Conservation (phyloP, 768 basidiomycete genomes). For the Pleurotus cornucopiae region DNA sequence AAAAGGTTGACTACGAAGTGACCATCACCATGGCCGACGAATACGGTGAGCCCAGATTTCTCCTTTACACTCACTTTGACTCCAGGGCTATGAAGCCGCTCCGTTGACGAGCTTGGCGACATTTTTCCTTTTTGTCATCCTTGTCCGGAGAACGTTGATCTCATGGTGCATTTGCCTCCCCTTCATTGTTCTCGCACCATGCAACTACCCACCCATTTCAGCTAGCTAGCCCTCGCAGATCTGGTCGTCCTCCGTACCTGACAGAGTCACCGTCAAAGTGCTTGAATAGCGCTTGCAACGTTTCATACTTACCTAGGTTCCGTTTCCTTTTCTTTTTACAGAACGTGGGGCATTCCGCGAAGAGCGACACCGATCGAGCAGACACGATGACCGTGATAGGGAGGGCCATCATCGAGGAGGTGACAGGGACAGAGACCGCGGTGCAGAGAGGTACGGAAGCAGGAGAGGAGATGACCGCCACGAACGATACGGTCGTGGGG, state of each 20-base stretch:
- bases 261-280: constrained; percentile 34
- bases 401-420: constrained; percentile 41
- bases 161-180: constrained; percentile 52
- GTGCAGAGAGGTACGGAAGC: constrained; percentile 26
- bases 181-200: constrained; percentile 48
- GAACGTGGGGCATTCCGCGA: constrained; percentile 58
- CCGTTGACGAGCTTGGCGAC: background rate
- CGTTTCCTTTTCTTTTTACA: constrained; percentile 38
- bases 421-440: constrained; percentile 31
- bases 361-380: constrained; percentile 64
- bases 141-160: constrained; percentile 43
- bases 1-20: constrained; percentile 5
- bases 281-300: constrained; percentile 15
- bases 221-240: constrained; percentile 56
- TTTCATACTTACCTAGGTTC: constrained; percentile 45
- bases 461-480: constrained; percentile 30
- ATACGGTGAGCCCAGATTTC: constrained; percentile 43
- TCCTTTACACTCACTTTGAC: constrained; percentile 18
- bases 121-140: constrained; percentile 29
- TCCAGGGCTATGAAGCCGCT: constrained; percentile 12
- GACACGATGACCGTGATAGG: constrained; percentile 52
- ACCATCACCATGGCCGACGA: constrained; percentile 42
- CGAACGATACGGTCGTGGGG: constrained; percentile 26
- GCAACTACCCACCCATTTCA: constrained; percentile 40
- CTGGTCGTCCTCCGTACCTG: constrained; percentile 12